Evolutionary conservation across 1,284 basidiomycete genomes (phyloP).

Genomic region (Veloboletus limbatus): DNA sequence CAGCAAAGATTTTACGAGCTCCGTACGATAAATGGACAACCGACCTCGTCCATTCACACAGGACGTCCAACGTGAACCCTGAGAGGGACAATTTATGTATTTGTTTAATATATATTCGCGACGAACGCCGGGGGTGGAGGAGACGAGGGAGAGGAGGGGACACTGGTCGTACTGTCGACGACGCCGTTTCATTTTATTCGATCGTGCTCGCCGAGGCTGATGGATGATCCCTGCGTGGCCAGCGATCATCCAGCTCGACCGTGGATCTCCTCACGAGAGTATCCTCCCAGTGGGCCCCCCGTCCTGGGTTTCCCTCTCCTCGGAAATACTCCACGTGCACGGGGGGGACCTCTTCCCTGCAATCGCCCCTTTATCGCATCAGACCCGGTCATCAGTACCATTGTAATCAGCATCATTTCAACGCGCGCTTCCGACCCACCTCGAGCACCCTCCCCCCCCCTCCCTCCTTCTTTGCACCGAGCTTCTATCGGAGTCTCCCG

Average conservation of each 20-base stretch:
- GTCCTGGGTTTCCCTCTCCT: constrained; percentile 1
- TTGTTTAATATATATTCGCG: too few species aligned
- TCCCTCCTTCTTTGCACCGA: neutral
- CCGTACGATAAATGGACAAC: constrained; percentile 11
- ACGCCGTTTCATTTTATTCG: constrained; percentile 6
- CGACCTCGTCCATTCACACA: constrained; percentile 24
- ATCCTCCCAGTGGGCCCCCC: neutral
- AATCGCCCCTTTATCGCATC: neutral
- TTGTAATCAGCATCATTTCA: neutral
- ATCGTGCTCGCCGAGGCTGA: constrained; percentile 1
- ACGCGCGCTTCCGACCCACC: neutral
- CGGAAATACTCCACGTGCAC: constrained; percentile 3
- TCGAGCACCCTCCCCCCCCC: neutral
- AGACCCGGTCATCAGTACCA: too few species aligned
- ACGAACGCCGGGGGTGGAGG: neutral
- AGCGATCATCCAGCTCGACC: constrained; percentile 11
- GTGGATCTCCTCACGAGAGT: constrained; percentile 14
- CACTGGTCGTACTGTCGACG: too few species aligned
- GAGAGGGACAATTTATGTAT: too few species aligned
- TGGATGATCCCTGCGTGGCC: neutral
- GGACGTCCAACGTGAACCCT: constrained; percentile 19
- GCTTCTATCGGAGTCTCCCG: neutral
- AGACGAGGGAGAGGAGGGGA: neutral
- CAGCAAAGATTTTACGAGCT: too few species aligned
- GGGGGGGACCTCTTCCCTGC: too few species aligned